These are phyloP conservation scores for Iodosphaeria phyllophila DNA, from an alignment of 2,329 filamentous ascomycete genomes.

Conservation along the genomic window DNA sequence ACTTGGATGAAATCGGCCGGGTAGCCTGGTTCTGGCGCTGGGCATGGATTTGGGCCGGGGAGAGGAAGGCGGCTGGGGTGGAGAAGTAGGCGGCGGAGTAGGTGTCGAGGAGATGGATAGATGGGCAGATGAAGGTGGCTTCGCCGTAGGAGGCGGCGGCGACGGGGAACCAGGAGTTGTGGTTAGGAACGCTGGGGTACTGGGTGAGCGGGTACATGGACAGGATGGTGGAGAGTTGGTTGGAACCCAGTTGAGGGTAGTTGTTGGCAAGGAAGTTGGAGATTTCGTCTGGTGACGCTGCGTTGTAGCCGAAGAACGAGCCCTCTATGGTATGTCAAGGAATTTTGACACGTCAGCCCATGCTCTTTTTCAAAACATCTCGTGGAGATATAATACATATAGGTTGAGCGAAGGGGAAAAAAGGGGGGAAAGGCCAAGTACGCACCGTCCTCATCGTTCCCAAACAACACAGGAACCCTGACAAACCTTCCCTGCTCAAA, in stretches of 20 bases:
- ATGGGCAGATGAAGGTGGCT: slow-evolving; percentile 18
- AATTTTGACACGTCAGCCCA: neutral
- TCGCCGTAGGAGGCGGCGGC: slow-evolving; percentile 19
- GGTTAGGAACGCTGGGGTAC: slow-evolving; percentile 15
- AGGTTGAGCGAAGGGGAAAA: neutral
- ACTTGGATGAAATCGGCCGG: no score
- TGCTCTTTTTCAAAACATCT: no score
- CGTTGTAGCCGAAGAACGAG: slow-evolving; percentile 22
- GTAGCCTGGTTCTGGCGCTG: no score
- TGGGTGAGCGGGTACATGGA: slow-evolving; percentile 19
- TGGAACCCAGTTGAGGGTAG: slow-evolving; percentile 21
- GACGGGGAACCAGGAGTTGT: slow-evolving; percentile 21
- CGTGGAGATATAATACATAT: no score
- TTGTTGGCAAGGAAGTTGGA: slow-evolving; percentile 24
- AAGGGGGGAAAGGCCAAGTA: slow-evolving; percentile 1
- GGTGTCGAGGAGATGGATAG: slow-evolving; percentile 15
- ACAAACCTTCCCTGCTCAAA: slow-evolving; percentile 20
- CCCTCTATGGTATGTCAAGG: slow-evolving; percentile 18
- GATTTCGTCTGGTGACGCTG: slow-evolving; percentile 15
- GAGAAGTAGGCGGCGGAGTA: slow-evolving; percentile 6
- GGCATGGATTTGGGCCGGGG: slow-evolving; percentile 3
- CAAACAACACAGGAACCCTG: slow-evolving; percentile 25
- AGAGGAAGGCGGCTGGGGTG: no score
- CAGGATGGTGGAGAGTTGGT: slow-evolving; percentile 17
- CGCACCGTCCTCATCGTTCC: slow-evolving; percentile 23